Evolutionary conservation across 2,329 filamentous ascomycete genomes (phyloP).

Genomic region (Cadophora sp.): DNA sequence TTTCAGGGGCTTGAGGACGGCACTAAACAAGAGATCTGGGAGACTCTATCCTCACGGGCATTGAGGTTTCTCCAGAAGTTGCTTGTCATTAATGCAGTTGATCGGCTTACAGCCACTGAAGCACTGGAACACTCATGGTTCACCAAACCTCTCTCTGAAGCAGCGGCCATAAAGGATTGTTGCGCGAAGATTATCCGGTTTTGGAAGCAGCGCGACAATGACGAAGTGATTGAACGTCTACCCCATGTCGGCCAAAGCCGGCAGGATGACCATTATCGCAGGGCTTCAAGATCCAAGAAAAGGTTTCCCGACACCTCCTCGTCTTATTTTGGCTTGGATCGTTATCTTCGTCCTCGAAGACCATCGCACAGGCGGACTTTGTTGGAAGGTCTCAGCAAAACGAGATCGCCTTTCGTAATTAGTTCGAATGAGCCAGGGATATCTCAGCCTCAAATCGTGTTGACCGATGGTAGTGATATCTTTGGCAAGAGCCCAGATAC

Average conservation of each 20-base stretch:
- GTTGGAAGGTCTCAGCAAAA: slow-evolving; percentile 35
- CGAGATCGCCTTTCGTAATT: slow-evolving; percentile 31
- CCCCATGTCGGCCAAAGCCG: slow-evolving; percentile 18
- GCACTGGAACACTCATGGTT: slow-evolving; percentile 49
- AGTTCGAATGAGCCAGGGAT: slow-evolving; percentile 7
- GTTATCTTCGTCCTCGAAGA: slow-evolving; percentile 31
- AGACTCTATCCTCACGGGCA: slow-evolving; percentile 30
- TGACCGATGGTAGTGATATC: slow-evolving; percentile 32
- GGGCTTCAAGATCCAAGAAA: slow-evolving; percentile 20
- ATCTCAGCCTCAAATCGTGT: slow-evolving; percentile 6
- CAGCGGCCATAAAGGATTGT: slow-evolving; percentile 34
- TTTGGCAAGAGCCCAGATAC: slow-evolving; percentile 21
- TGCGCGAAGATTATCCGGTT: slow-evolving; percentile 36
- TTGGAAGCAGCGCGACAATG: slow-evolving; percentile 38
- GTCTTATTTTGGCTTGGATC: slow-evolving; percentile 42
- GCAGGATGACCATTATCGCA: neutral
- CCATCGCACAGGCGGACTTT: slow-evolving; percentile 33
- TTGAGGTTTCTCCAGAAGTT: slow-evolving; percentile 45
- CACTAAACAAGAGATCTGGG: slow-evolving; percentile 27
- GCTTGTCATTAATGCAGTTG: slow-evolving; percentile 42
- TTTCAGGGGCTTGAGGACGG: slow-evolving; percentile 27
- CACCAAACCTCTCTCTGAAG: slow-evolving; percentile 35
- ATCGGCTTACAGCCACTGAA: slow-evolving; percentile 45
- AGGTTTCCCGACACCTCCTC: slow-evolving; percentile 38
- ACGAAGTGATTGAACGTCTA: slow-evolving; percentile 37